Base-by-base conservation (phyloP, 2,329 filamentous ascomycete species). In the Aspergillus candidus region DNA sequence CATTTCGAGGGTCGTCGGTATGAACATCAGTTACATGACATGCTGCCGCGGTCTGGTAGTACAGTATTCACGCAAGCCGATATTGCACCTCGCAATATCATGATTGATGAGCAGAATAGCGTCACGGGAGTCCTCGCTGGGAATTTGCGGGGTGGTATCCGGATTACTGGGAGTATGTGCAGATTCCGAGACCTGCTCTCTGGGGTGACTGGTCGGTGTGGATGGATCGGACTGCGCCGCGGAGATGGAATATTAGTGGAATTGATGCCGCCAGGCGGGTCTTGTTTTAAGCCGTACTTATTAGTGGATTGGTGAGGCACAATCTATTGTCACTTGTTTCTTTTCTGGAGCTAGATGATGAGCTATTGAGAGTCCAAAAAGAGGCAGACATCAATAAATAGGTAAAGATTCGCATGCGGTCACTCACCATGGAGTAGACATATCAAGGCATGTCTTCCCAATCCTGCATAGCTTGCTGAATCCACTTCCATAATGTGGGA, bases 91-190 rank as follows among this genome's bases (percentile, higher is more conserved):
- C 57, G 59, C 35, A 67, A 67, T 42, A 57, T 67, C 43, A 58
- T 67, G 41, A 35, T 66, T 15, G 46, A 59, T 35, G 49, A 49
- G 18, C 14, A 51, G 15, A 43, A 47, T 12, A 45, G 35, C 2
- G 40, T 62, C 40, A 48, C 67, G 2, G 58, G 61, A 6, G 51
- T 72, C 13, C 58, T 72, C 40, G 67, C 56, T 72, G 65, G 69
- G 68, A 70, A 43, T 62, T 45, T 35, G 56, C 65, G 14, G 65
- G 65, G 8, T 70, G 63, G 67, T 68, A 65, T 49, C 67, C 66
- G 7, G 61, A 52, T 14, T 71, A 69, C 43, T 71, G 63, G 67
- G 68, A 70, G 51, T 69, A 68, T 51, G 59, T 62, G 22, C 60
- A 62, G 46, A 61, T 63, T 18, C 44, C 60, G 48, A 51, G 51